Conservation (phyloP, 1,284 basidiomycete genomes). For the Ustilago vetiveriae region DNA sequence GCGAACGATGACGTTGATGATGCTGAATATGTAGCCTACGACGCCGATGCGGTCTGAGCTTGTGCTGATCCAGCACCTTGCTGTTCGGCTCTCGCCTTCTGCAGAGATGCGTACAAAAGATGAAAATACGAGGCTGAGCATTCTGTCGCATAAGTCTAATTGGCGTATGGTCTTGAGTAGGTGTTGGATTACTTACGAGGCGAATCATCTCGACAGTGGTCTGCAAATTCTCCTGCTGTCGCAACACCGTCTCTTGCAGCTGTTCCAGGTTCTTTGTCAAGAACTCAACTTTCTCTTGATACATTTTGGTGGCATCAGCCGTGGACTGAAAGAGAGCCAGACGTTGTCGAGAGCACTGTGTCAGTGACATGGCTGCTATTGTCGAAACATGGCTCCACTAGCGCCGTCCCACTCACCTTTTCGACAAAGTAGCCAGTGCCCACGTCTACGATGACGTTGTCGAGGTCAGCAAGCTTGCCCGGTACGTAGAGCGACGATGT, state of each 20-base stretch:
- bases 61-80: constrained; percentile 22
- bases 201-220: constrained; percentile 62
- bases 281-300: constrained; percentile 60
- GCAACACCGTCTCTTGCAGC: constrained; percentile 62
- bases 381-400: no score
- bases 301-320: constrained; percentile 57
- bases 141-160: no score
- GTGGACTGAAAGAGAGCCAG: constrained; percentile 36
- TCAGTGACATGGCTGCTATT: no score
- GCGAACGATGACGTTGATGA: not conserved
- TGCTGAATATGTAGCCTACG: not conserved
- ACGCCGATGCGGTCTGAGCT: constrained; percentile 14
- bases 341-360: not conserved
- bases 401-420: constrained; percentile 75
- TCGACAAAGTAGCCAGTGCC: constrained; percentile 96
- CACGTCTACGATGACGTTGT: constrained; percentile 91
- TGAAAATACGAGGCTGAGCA: not conserved
- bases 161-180: not conserved
- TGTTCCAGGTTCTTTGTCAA: constrained; percentile 62
- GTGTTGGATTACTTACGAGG: constrained; percentile 43
- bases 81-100: constrained; percentile 45
- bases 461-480: constrained; percentile 82
- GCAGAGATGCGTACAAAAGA: not conserved
- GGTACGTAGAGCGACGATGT: constrained; percentile 95
- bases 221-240: constrained; percentile 64